Evolutionary conservation across 129 eudicot genomes (phyloP).

Genomic region (Tagetes patula): DNA sequence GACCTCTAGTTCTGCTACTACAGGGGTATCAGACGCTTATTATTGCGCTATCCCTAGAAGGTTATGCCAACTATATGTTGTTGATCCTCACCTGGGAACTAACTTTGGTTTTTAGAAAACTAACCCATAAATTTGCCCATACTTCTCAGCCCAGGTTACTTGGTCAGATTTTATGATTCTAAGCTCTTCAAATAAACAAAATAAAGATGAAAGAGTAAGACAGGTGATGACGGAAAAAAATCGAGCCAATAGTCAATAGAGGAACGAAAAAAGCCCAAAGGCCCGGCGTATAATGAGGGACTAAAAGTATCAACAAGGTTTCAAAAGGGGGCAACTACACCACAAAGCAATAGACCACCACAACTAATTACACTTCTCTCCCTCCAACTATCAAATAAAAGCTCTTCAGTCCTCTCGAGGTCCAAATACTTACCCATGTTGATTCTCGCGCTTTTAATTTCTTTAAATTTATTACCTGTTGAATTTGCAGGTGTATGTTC

Average conservation of each 20-base stretch:
- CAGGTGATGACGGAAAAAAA: neutral
- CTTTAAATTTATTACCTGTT: conserved; percentile 27
- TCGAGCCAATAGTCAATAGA: neutral
- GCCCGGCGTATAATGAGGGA: conserved; percentile 1
- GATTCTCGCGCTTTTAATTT: conserved; percentile 23
- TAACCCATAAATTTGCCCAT: no score
- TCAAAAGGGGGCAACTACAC: conserved; percentile 20
- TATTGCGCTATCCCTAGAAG: no score
- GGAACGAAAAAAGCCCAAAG: neutral
- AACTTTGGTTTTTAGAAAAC: no score
- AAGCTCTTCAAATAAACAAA: neutral
- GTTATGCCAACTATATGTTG: no score
- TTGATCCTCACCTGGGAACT: no score
- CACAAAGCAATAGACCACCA: conserved; percentile 68
- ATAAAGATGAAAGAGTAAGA: neutral
- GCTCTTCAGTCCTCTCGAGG: conserved; percentile 44
- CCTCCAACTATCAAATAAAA: conserved; percentile 57
- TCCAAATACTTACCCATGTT: conserved; percentile 54
- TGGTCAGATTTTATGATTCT: neutral
- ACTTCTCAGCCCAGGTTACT: neutral
- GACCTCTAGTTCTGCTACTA: no score
- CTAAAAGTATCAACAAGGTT: conserved; percentile 21
- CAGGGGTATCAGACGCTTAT: no score
- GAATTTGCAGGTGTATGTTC: conserved; percentile 32
- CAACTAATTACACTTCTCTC: conserved; percentile 44